A percentile compares a stretch with the other conserved stretches of the same genome.
phyloP scores from a whole-genome alignment of 345 rosid species.

The Pseudoturritis turrita region DNA sequence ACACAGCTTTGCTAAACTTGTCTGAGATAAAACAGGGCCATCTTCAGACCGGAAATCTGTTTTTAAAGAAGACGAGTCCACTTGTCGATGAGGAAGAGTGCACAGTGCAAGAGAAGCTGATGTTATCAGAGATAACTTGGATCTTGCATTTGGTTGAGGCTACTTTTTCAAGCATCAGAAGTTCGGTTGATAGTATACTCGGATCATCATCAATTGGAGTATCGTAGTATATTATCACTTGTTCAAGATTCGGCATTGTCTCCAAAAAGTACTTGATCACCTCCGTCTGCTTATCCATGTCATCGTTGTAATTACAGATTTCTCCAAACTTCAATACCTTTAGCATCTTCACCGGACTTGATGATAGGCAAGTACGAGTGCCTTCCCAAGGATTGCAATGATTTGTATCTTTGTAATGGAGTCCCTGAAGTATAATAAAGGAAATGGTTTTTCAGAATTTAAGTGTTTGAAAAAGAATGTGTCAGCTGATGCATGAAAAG shows the following conservation, averaged over 20 bases:
- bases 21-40: background rate
- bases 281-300: background rate
- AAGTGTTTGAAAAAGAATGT: background rate
- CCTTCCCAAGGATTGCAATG: background rate
- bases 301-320: background rate
- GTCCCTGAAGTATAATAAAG: background rate
- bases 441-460: background rate
- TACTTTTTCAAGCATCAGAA: constrained; percentile 1
- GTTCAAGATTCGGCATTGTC: constrained; percentile 19
- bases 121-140: constrained; percentile 12
- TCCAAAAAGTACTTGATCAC: background rate
- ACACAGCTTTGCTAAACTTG: background rate
- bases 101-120: constrained; percentile 4
- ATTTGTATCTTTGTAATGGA: background rate
- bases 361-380: background rate
- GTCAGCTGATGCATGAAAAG: background rate
- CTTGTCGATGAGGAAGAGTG: background rate
- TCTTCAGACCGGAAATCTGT: background rate
- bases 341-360: constrained; percentile 19
- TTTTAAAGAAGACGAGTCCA: too few relatives aligned
- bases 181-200: background rate
- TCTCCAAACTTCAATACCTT: constrained; percentile 18
- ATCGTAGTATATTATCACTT: constrained; percentile 7
- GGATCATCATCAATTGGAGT: background rate
- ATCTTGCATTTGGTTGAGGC: constrained; percentile 19